Base-by-base conservation (phyloP, 495 filamentous ascomycete genomes). In the Talaromyces wortmannii region DNA sequence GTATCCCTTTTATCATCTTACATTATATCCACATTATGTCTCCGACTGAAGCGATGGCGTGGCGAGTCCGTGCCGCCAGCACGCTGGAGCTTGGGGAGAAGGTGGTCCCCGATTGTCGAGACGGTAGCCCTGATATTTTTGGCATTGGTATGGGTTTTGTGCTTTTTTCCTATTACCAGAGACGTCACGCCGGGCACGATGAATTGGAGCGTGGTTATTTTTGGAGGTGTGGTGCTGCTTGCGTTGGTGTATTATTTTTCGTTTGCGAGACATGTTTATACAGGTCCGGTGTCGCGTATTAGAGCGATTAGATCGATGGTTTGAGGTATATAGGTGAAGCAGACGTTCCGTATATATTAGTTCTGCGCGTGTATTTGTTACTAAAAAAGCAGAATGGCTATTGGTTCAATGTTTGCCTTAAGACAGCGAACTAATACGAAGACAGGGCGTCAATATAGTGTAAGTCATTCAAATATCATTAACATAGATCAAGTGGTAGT, bases 1-100 rank as follows among this genome's bases (percentile, higher is more conserved):
- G 75, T 61, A 5, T 67, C 69, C 13, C 62, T 67, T 31, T 68
- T 67, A 63, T 71, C 73, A 5, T 79, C 79, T 7, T 83, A 83
- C 50, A 73, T 78, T 23, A 64, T 82, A 6, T 67, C 73, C 1
- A 78, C 80, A 49, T 62, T 62, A 16, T 78, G 77, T 55, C 69
- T 82, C 4, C 32, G 78, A 3, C 59, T 75, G 31, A 80, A 77
- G 47, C 72, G 76, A 2, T 48, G 77, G 51, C 63, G 72, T 50
- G 59, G 66, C 3, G 48, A 76, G 51, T 60, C 69, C 3, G 66
- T 82, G 10, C 68, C 74, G 3, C 67, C 67, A 12, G 65, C 74
- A 7, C 73, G 71, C 1, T 83, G 81, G 73, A 40, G 36, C 13
- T 13, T 40, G 8, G 36, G 36, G 13, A 8, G 6, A 6, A 36